Base-by-base conservation (phyloP, 2,329 filamentous ascomycete genomes). In the Ceratocystis albifundus region DNA sequence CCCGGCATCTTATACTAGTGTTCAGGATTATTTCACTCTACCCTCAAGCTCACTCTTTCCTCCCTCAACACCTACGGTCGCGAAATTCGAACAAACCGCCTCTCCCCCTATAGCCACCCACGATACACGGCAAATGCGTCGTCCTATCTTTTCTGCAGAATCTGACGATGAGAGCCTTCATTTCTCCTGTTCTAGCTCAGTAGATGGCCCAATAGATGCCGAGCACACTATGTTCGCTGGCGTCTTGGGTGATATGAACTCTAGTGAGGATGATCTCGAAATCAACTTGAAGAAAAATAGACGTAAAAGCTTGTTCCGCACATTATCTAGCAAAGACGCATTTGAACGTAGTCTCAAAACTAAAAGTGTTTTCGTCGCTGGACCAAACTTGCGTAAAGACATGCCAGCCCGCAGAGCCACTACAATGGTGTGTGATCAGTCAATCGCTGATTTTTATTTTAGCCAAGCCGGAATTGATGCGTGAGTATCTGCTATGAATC, bases 181-280 rank as follows among this genome's bases (percentile, higher is more conserved):
- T 17, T 20, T 12, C 15, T 66, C 66, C 10, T 41, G 64, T n/a
- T 64, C 64, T 2, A 59, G 62, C 36, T 61, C 62, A 41, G 30
- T 50, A 6, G 53, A 53, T 15, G 44, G 30, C 5, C 48, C 62
- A 7, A 30, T 32, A 6, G 66, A 66, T 17, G 57, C 12, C 7
- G 45, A 48, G 36, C 64, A 68, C 30, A 65, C 57, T 4, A 68
- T 68, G 66, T 68, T 66, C 46, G 66, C 50, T 17, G 66, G 66
- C 41, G 66, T 68, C 20, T 45, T 68, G 10, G 66, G 66, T 25
- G 66, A 68, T 46, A 61, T 44, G 17, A 28, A 65, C 15, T 15
- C 25, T 4, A 55, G 59, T 20, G 66, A 68, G 3, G 62, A 67
- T 15, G 64, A 61, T 8, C 25, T 50, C 1, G 64, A 61, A 12